Base-by-base conservation (phyloP, 352 stramenopile species). In the Pythium brachiatum region DNA sequence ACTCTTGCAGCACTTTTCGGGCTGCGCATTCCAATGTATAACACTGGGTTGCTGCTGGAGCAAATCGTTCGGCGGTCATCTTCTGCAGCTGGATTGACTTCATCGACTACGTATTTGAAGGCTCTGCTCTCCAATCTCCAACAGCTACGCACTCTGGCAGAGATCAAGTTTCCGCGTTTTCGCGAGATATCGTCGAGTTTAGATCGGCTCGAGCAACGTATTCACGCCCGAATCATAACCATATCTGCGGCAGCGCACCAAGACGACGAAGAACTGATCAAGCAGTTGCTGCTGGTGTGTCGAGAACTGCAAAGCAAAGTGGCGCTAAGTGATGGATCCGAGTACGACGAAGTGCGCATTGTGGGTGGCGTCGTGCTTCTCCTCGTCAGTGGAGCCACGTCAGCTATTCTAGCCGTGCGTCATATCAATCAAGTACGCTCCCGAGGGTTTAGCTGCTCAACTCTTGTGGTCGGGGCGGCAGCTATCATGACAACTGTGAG, bases 1-100 rank as follows among this genome's bases (percentile, higher is more conserved):
- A 96, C 86, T 4, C 79, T 96, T 41, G 81, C 83, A 4, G 60
- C 80, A 6, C 64, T 95, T 0, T 90, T 95, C 54, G 81, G 81
- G 12, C 58, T 96, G 6, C 67, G 50, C 0, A 93, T 95, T 31
- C 88, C 88, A 1, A 18, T 66, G 0, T 76, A 80, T 41, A 95
- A 78, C 50, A 93, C 80, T 0, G 88, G 88, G 0, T 52, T 83
- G 12, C n/a, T 94, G 15, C 66, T 96, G 3, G 62, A 84, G 23
- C 76, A 88, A 23, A 60, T 81, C 12, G 39, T 64, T 21, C 2
- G 20, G 18, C 53, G 3, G 11, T 48, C 53, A 15, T 27, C 50
- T 25, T 25, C 26, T 16, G 7, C 15, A 2, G 20, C 15, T 9
- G 15, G 16, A 32, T 32, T 16, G 20, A 0, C 50, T 29, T 5